Conservation (phyloP, 225 moss, liverwort and hornwort genomes). For the Bryum argenteum region DNA sequence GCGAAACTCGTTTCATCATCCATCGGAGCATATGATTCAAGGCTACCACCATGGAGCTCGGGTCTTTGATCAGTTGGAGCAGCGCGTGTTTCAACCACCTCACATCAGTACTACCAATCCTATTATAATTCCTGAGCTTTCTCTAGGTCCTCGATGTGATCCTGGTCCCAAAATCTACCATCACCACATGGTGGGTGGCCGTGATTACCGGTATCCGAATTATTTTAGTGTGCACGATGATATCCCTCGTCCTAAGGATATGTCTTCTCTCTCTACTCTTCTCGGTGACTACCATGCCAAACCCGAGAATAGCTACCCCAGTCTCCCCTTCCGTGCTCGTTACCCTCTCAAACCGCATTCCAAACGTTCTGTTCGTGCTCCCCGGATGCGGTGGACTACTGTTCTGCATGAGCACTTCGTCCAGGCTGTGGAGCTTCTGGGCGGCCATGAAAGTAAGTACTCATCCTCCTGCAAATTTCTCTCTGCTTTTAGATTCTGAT, state of each 20-base stretch:
- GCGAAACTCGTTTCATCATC: no score
- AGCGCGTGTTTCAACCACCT: slow-evolving; percentile 28
- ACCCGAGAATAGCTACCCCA: slow-evolving; percentile 38
- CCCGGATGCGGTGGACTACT: slow-evolving; percentile 93
- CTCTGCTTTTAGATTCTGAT: no score
- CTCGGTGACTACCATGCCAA: slow-evolving; percentile 34
- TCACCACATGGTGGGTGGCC: slow-evolving; percentile 34
- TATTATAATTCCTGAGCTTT: slow-evolving; percentile 40
- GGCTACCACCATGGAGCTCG: not conserved
- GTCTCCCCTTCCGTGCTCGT: slow-evolving; percentile 64
- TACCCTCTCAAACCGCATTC: slow-evolving; percentile 72
- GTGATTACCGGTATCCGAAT: not conserved
- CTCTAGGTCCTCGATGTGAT: slow-evolving; percentile 40
- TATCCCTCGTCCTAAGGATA: slow-evolving; percentile 13
- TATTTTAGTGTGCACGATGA: slow-evolving; percentile 22
- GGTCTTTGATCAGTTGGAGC: slow-evolving; percentile 36
- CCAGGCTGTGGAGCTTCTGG: slow-evolving; percentile 91
- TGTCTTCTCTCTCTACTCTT: slow-evolving; percentile 31
- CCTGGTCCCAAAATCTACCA: slow-evolving; percentile 36
- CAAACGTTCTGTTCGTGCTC: slow-evolving; percentile 85
- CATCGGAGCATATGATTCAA: no score
- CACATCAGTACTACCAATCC: slow-evolving; percentile 20
- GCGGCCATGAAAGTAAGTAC: slow-evolving; percentile 83
- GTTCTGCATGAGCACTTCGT: slow-evolving; percentile 78
- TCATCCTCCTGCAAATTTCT: not conserved